Evolutionary conservation across 1,139 yeast genomes (phyloP).

Genomic region (Protomyces inundatus): DNA sequence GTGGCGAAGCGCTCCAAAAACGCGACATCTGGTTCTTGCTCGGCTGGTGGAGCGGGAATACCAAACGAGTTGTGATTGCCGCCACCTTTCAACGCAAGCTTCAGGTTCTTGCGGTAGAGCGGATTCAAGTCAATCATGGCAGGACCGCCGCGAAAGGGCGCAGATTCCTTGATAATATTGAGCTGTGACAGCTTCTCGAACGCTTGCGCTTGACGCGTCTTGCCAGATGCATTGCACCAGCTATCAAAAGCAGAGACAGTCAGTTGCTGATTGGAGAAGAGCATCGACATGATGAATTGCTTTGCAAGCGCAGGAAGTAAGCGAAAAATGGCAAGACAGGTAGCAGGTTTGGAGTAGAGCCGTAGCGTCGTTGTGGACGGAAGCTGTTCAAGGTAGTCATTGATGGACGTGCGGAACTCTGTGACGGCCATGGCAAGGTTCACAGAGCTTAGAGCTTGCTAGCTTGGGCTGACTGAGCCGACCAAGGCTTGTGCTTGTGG

Average conservation of each 20-base stretch:
- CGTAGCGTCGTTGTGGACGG: conserved; percentile 79
- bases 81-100: conserved; percentile 81
- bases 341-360: conserved; percentile 77
- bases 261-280: conserved; percentile 72
- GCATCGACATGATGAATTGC: conserved; percentile 78
- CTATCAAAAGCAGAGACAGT: conserved; percentile 62
- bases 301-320: conserved; percentile 84
- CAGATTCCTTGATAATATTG: conserved; percentile 43
- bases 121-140: conserved; percentile 58
- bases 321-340: conserved; percentile 86
- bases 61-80: conserved; percentile 52
- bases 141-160: background rate
- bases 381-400: conserved; percentile 81
- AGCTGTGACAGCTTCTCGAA: conserved; percentile 68
- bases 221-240: conserved; percentile 65
- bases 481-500: background rate
- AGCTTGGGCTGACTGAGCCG: too few species aligned
- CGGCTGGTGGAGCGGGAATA: conserved; percentile 48
- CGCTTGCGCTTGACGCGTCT: conserved; percentile 52
- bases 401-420: conserved; percentile 65
- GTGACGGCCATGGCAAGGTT: conserved; percentile 29
- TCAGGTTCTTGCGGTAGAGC: conserved; percentile 66
- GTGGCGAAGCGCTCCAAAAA: conserved; percentile 78
- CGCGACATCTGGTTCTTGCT: conserved; percentile 53
- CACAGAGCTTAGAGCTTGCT: background rate